Conservation (phyloP, 495 filamentous ascomycete genomes). For the Copromyces sp. region DNA sequence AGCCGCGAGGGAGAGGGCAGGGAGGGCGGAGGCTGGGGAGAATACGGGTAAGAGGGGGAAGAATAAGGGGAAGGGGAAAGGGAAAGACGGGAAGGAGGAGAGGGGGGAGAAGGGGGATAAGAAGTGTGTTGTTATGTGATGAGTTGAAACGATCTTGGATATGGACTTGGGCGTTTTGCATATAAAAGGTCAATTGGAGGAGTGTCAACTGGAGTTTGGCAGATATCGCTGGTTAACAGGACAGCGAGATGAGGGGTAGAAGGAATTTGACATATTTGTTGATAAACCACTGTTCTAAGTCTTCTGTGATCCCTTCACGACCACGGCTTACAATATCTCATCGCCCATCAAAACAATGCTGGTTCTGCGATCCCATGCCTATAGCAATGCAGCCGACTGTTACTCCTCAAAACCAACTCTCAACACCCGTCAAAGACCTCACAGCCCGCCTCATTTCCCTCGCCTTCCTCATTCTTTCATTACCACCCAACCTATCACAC, state of each 20-base stretch:
- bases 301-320: neutral
- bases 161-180: neutral
- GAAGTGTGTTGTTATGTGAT: constrained; percentile 48
- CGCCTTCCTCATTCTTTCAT: neutral
- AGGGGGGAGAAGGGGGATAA: constrained; percentile 26
- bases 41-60: neutral
- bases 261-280: neutral
- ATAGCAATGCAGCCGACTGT: neutral
- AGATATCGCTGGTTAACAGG: neutral
- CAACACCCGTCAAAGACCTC: neutral
- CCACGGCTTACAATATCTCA: neutral
- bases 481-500: neutral
- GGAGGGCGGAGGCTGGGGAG: constrained; percentile 1
- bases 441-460: neutral
- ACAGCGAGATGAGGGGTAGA: neutral
- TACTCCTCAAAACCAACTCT: neutral
- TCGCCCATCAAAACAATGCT: neutral
- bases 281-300: neutral
- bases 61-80: neutral
- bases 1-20: neutral
- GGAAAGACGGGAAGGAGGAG: neutral
- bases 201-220: neutral
- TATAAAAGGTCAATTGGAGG: neutral
- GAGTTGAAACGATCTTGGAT: neutral
- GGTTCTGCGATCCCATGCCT: neutral